Conservation (phyloP, 257 asterid genomes). For the Leptodermis oblonga region DNA sequence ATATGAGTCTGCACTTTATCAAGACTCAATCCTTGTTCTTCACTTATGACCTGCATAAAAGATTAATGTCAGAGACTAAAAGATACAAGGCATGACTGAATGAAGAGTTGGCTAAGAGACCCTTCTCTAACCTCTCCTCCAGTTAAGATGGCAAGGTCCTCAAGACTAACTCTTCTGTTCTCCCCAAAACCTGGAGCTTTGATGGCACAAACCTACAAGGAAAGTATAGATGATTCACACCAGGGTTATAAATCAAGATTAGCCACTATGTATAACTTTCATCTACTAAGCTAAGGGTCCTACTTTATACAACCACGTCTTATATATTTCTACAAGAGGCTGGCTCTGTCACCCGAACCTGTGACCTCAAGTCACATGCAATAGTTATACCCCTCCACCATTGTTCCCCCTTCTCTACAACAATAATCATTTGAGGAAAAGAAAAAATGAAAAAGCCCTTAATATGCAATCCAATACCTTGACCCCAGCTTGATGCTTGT, state of each 20-base stretch:
- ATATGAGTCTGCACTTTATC: conserved; percentile 63
- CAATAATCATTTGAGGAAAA: not conserved
- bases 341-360: too few relatives aligned
- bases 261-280: not conserved
- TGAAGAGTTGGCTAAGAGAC: conserved; percentile 12
- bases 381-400: too few relatives aligned
- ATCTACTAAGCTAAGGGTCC: not conserved
- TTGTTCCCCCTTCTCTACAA: too few relatives aligned
- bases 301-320: not conserved
- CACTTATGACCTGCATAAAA: conserved; percentile 69
- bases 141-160: conserved; percentile 87
- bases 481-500: conserved; percentile 81
- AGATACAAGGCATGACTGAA: conserved; percentile 10
- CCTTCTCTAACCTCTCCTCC: conserved; percentile 76
- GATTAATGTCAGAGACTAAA: conserved; percentile 18
- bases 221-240: conserved; percentile 12
- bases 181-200: conserved; percentile 99
- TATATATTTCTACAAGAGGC: too few relatives aligned
- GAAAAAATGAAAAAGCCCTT: not conserved
- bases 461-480: conserved; percentile 36
- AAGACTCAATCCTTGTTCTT: conserved; percentile 61
- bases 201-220: conserved; percentile 78
- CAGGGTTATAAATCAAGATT: not conserved
- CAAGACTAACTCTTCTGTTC: conserved; percentile 68
- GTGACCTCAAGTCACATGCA: too few relatives aligned